Conservation (phyloP, 2,329 filamentous ascomycete species). For the Aureobasidium subglaciale region DNA sequence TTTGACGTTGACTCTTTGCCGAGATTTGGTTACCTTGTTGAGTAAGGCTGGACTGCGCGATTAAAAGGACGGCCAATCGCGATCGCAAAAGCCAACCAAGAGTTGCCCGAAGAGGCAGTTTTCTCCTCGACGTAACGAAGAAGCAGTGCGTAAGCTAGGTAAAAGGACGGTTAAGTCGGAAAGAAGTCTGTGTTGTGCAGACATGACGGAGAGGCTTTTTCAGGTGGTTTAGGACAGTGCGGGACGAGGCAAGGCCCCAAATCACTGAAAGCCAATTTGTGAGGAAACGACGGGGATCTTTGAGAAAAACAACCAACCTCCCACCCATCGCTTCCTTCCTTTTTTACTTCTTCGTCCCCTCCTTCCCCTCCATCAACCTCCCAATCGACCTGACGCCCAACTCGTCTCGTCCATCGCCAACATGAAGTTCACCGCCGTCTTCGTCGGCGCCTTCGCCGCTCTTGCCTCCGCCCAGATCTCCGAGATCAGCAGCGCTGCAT, state of each 20-base stretch:
- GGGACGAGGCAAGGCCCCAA: slow-evolving; percentile 12
- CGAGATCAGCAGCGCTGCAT: background rate
- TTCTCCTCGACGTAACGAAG: slow-evolving; percentile 3
- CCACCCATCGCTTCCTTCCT: background rate
- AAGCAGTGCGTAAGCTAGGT: background rate
- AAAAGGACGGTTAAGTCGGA: slow-evolving; percentile 11
- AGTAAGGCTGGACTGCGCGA: slow-evolving; percentile 10
- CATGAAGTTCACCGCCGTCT: slow-evolving; percentile 10
- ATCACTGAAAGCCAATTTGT: slow-evolving; percentile 1
- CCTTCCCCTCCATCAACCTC: background rate
- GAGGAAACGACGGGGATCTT: slow-evolving; percentile 6
- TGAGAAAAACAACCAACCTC: slow-evolving; percentile 15
- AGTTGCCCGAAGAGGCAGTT: background rate
- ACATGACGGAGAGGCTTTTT: slow-evolving; percentile 12
- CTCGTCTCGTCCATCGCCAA: slow-evolving; percentile 9
- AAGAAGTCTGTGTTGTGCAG: background rate
- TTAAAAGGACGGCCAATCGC: slow-evolving; percentile 10
- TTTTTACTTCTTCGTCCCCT: slow-evolving; percentile 1
- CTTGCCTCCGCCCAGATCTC: slow-evolving; percentile 12
- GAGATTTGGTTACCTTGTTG: slow-evolving; percentile 9
- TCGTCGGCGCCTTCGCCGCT: slow-evolving; percentile 12
- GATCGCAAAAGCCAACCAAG: background rate
- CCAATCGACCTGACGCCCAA: slow-evolving; percentile 13
- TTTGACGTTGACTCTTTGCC: slow-evolving; percentile 8
- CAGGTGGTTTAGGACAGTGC: slow-evolving; percentile 6